A percentile compares a stretch with the other conserved stretches of the same genome.
These are phyloP conservation scores for Microstegium vimineum DNA, from an alignment of 176 grass and related monocot genomes.

Conservation along the genomic window DNA sequence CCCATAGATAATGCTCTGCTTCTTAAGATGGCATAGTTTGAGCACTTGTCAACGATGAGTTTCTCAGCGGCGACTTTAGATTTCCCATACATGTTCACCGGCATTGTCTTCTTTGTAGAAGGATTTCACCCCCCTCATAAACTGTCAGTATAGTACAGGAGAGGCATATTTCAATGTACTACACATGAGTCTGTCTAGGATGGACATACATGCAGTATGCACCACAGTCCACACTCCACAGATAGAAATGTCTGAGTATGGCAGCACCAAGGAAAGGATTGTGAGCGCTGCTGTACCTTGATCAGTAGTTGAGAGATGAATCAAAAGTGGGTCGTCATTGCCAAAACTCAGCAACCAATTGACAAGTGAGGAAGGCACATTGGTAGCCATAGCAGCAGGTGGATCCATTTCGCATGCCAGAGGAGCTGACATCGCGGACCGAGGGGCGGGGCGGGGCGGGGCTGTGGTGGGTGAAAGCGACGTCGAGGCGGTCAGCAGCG, in stretches of 20 bases:
- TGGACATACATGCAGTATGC: background rate
- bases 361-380: slow-evolving; percentile 66
- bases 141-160: slow-evolving; percentile 56
- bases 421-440: slow-evolving; percentile 73
- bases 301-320: slow-evolving; percentile 95
- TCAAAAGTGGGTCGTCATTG: slow-evolving; percentile 45
- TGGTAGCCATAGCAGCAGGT: slow-evolving; percentile 64
- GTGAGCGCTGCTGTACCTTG: slow-evolving; percentile 52
- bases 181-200: background rate
- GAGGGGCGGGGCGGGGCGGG: slow-evolving; percentile 52
- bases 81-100: slow-evolving; percentile 90
- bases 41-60: slow-evolving; percentile 53
- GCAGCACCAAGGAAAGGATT: background rate
- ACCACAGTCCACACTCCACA: too few species aligned
- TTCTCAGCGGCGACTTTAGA: slow-evolving; percentile 87
- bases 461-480: slow-evolving; percentile 84
- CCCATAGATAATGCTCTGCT: slow-evolving; percentile 96
- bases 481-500: background rate
- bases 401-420: slow-evolving; percentile 76
- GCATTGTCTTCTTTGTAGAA: slow-evolving; percentile 85
- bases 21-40: slow-evolving; percentile 80
- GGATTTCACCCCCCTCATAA: slow-evolving; percentile 79
- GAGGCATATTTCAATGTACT: background rate
- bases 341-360: slow-evolving; percentile 55
- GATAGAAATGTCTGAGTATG: background rate